These are phyloP conservation scores for Mortierella sp. DNA, from an alignment of 371 early-diverging fungal species.

Conservation along the genomic window DNA sequence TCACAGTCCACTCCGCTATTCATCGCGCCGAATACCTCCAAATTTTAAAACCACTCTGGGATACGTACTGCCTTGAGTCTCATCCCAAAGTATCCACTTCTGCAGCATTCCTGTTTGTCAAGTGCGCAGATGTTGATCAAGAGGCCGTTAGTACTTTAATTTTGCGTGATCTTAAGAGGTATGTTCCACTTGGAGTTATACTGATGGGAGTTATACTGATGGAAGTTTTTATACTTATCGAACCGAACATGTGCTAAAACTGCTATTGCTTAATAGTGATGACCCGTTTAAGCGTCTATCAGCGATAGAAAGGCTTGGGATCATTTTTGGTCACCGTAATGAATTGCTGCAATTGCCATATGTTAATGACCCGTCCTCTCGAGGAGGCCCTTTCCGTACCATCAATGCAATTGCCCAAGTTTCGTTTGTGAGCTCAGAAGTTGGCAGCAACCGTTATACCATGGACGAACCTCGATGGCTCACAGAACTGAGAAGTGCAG, in stretches of 20 bases:
- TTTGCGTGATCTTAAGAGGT: slow-evolving; percentile 36
- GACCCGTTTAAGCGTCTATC: slow-evolving; percentile 63
- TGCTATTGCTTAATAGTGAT: slow-evolving; percentile 52
- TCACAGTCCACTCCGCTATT: slow-evolving; percentile 68
- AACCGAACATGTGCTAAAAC: background rate
- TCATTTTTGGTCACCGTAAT: slow-evolving; percentile 66
- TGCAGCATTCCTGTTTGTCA: slow-evolving; percentile 71
- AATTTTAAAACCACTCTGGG: slow-evolving; percentile 68
- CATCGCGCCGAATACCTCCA: slow-evolving; percentile 60
- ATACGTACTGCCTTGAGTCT: slow-evolving; percentile 63
- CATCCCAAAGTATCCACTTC: slow-evolving; percentile 61
- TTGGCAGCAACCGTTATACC: slow-evolving; percentile 72
- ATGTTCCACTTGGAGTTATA: background rate
- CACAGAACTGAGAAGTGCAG: slow-evolving; percentile 67
- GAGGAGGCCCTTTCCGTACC: slow-evolving; percentile 69
- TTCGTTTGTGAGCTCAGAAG: slow-evolving; percentile 71
- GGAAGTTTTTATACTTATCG: background rate
- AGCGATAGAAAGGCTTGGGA: slow-evolving; percentile 61
- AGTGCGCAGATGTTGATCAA: slow-evolving; percentile 73
- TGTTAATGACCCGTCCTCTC: slow-evolving; percentile 62
- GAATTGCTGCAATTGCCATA: slow-evolving; percentile 67
- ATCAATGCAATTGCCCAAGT: slow-evolving; percentile 61
- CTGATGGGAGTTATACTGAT: background rate
- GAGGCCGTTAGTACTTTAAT: slow-evolving; percentile 53
- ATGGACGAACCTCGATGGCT: slow-evolving; percentile 74